phyloP scores from a whole-genome alignment of 345 rosid species.

The Brassica incana region DNA sequence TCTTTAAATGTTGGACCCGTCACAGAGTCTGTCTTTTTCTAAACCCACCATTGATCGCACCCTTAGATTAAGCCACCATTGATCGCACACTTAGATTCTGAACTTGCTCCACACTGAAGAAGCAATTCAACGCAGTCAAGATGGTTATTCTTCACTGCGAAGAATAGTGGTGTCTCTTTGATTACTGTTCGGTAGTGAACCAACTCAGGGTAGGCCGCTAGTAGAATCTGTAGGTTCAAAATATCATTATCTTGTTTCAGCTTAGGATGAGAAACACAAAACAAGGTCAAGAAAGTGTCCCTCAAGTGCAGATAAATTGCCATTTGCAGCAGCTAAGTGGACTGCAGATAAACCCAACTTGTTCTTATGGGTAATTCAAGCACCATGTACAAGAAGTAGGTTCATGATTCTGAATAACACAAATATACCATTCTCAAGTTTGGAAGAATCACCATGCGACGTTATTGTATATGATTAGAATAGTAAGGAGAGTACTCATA shows the following conservation, averaged over 20 bases:
- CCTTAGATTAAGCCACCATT: too few species aligned
- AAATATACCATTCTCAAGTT: too few species aligned
- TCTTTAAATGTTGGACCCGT: too few species aligned
- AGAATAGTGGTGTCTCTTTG: conserved; percentile 83
- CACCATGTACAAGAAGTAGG: conserved; percentile 25
- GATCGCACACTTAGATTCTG: conserved; percentile 30
- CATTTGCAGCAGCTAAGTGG: conserved; percentile 78
- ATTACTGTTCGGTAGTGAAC: conserved; percentile 55
- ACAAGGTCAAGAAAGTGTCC: conserved; percentile 35
- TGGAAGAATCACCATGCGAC: too few species aligned
- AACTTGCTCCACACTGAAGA: conserved; percentile 62
- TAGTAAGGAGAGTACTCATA: too few species aligned
- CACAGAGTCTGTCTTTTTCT: too few species aligned
- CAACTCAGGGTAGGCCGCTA: conserved; percentile 51
- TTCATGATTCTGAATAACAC: too few species aligned
- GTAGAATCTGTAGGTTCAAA: conserved; percentile 50
- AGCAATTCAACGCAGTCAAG: conserved; percentile 74
- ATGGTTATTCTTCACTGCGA: conserved; percentile 72
- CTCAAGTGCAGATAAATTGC: conserved; percentile 69
- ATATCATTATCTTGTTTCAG: conserved; percentile 18
- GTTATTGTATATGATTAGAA: too few species aligned
- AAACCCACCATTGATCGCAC: too few species aligned
- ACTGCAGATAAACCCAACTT: conserved; percentile 68
- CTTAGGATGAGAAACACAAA: background rate
- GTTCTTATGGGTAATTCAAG: conserved; percentile 56